Evolutionary conservation across 257 asterid genomes (phyloP).

Genomic region (Solanum appendiculatum): DNA sequence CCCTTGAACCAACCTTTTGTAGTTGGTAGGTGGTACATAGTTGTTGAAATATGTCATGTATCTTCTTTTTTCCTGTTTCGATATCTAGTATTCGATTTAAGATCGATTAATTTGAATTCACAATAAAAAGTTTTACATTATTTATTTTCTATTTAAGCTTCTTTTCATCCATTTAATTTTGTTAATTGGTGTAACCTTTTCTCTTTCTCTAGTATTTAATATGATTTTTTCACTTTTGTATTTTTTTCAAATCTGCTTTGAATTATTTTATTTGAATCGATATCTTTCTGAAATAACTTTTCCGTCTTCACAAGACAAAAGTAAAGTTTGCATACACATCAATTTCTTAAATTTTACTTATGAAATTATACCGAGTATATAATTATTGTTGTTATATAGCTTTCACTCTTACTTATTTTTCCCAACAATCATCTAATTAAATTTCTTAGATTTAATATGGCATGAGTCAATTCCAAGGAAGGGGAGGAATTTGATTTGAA

Average conservation of each 20-base stretch:
- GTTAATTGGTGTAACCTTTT: not conserved
- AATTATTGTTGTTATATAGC: accelerated
- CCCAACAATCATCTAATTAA: not conserved
- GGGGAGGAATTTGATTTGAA: not conserved
- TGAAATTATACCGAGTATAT: not conserved
- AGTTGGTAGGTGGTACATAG: not conserved
- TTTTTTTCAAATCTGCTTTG: not conserved
- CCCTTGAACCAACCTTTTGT: not conserved
- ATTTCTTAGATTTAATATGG: not conserved
- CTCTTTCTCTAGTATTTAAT: not conserved
- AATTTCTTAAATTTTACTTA: not conserved
- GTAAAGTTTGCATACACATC: not conserved
- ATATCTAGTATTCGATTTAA: not conserved
- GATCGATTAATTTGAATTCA: not conserved
- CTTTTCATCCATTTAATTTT: not conserved
- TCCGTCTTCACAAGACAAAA: not conserved
- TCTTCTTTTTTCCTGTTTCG: not conserved
- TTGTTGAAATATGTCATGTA: not conserved
- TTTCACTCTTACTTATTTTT: not conserved
- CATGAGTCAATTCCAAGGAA: not conserved
- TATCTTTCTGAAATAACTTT: not conserved
- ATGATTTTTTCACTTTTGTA: not conserved
- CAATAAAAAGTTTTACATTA: not conserved
- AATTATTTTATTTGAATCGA: not conserved
- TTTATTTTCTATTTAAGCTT: not conserved